Base-by-base conservation (phyloP, 257 asterid genomes). In the Solanum arcanum region DNA sequence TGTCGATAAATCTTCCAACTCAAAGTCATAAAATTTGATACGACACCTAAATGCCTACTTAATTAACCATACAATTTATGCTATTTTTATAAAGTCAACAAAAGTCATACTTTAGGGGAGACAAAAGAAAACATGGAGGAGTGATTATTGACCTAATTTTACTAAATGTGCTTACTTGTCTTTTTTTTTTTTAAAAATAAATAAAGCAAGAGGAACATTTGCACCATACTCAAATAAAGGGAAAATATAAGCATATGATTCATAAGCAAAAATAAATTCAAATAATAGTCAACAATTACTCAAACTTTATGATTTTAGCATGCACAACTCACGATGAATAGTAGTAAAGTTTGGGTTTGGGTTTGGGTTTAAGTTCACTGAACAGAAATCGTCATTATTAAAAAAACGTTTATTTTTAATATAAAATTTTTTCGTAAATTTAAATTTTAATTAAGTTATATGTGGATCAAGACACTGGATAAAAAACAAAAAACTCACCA, bases 391-490 rank as follows among this genome's bases (percentile, higher is more conserved):
- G 4, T 9, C 23, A 2, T 52, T 52, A 3, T 52, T 52, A 52
- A 1, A 41, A 41, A 2, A 41, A 3, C 3, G 3, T 7, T 41
- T 41, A 41, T 1, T 6, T 7, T 39, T 7, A 7, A 1, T 39
- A 7, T 37, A 6, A 1, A 1, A 0, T 0, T 7, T 39, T 39
- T 1, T 0, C 1, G 10, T 1, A 0, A 16, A 16, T 6, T 18
- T 3, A 18, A 16, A 52, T 52, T 52, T 52, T 2, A 16, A 16
- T 16, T 6, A 0, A 23, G 0, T 23, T 16, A 4, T 52, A 52
- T 18, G 7, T 52, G 10, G 0, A 16, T 18, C 23, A 0, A 0
- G 0, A 16, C 4, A 16, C 3, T 6, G 2, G 10, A 37, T 1
- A 1, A 52, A 18, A 52, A 52, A 2, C 0, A 52, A 14, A 52